Base-by-base conservation (phyloP, 176 grass and related monocot species). In the Secale cereale region DNA sequence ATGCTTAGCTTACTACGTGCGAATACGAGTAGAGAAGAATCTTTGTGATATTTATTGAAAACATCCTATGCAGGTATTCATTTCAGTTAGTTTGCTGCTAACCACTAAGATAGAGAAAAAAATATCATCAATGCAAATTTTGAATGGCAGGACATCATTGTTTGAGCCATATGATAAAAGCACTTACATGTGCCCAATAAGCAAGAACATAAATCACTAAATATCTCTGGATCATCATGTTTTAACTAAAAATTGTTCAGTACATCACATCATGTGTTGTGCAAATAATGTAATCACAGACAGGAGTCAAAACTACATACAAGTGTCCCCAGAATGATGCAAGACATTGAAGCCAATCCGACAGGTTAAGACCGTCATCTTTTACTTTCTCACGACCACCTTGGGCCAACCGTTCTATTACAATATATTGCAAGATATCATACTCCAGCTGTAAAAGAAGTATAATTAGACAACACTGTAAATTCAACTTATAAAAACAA, bases 301-400 rank as follows among this genome's bases (percentile, higher is more conserved):
- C 41, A 19, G 19, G 82, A 46, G n/a, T 23, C 19, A 82, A 40
- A 87, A 63, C 27, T 69, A 86, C 93, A 88, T 92, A 99, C 97
- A 99, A 87, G 90, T 95, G 93, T 41, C 97, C 97, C 92, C 94
- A 99, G 84, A 99, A 99, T 68, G 92, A 99, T 89, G 97, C 94
- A 89, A 99, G 94, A 90, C 91, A 97, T 60, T 97, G 97, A 89
- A 99, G 97, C 97, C 97, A 99, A 73, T 99, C 97, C 63, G 93
- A 96, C 25, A 99, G 74, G 91, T 99, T 99, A 78, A 99, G 93
- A 36, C 97, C 97, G 70, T 99, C 90, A 88, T 99, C 97, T 97
- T 99, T 99, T 70, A 99, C 85, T 88, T 94, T 99, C 33, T 92
- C 92, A 77, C 97, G 97, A n/a, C 94, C 97, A 80, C 91, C 92